These are phyloP conservation scores for Pilasporangium apinafurcum DNA, from an alignment of 352 stramenopile species.

Conservation along the genomic window DNA sequence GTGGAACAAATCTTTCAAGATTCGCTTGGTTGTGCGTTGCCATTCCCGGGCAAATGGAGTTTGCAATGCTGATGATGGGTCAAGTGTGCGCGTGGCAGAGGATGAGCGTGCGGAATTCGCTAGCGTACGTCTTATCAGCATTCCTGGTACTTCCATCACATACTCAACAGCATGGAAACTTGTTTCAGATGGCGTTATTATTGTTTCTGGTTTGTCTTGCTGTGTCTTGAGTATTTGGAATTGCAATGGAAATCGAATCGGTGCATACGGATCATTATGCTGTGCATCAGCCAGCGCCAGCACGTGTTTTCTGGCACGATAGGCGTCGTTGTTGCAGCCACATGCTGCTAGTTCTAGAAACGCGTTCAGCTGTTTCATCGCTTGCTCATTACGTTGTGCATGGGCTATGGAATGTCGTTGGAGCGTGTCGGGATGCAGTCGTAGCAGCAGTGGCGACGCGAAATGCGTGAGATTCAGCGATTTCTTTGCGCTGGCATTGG, in stretches of 20 bases:
- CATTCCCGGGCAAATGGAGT: conserved; percentile 57
- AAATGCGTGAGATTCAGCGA: conserved; percentile 56
- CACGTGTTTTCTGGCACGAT: conserved; percentile 43
- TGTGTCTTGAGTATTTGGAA: conserved; percentile 36
- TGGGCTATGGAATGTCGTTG: conserved; percentile 33
- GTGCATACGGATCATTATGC: conserved; percentile 9
- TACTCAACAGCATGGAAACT: conserved; percentile 17
- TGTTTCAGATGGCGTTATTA: no score
- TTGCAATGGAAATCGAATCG: conserved; percentile 40
- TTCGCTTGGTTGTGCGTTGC: conserved; percentile 55
- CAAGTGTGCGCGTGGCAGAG: conserved; percentile 7
- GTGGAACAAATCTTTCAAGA: conserved; percentile 54
- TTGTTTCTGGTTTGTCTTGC: conserved; percentile 3
- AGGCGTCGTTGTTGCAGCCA: conserved; percentile 69
- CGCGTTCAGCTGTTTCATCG: conserved; percentile 75
- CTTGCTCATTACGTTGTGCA: conserved; percentile 54
- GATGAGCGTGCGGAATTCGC: conserved; percentile 19
- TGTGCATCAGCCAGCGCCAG: conserved; percentile 18
- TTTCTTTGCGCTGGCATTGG: no score
- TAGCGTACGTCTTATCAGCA: conserved; percentile 51
- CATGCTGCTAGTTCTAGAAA: conserved; percentile 58
- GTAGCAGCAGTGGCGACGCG: conserved; percentile 61
- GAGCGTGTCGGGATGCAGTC: conserved; percentile 63
- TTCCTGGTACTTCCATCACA: conserved; percentile 38
- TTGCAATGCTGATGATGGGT: conserved; percentile 23